Evolutionary conservation across 2,329 filamentous ascomycete species (phyloP).

Genomic region (Penicillium brasilianum): DNA sequence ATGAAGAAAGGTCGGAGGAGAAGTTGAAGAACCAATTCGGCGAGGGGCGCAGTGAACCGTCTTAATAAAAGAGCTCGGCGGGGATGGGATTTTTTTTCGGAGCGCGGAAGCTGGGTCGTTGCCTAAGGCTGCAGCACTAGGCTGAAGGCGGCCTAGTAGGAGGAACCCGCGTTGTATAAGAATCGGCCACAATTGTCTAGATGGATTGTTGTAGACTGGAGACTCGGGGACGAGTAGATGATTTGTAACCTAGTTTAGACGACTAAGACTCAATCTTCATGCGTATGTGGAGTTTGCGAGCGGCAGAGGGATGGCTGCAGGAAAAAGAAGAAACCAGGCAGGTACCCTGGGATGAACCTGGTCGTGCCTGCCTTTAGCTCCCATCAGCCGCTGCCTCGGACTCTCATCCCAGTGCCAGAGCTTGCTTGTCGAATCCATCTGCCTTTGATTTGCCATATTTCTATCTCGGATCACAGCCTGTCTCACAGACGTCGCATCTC

Average conservation of each 20-base stretch:
- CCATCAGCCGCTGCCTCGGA: neutral
- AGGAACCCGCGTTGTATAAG: neutral
- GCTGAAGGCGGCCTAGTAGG: slow-evolving; percentile 10
- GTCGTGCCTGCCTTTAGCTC: slow-evolving; percentile 1
- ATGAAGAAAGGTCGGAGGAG: neutral
- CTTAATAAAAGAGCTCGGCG: slow-evolving; percentile 24
- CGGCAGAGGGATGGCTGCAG: neutral
- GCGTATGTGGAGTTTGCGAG: neutral
- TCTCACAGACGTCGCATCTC: neutral
- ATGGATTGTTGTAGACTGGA: neutral
- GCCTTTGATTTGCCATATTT: neutral
- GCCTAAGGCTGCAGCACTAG: slow-evolving; percentile 26
- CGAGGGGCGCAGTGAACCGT: slow-evolving; percentile 8
- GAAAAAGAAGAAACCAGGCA: neutral
- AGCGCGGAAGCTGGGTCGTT: slow-evolving; percentile 23
- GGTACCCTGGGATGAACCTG: neutral
- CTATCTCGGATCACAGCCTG: neutral
- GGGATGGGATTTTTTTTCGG: slow-evolving; percentile 31
- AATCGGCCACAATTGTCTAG: neutral
- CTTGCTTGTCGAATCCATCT: too few relatives aligned
- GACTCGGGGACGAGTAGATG: neutral
- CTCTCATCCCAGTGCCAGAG: neutral
- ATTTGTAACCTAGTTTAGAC: neutral
- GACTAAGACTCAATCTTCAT: neutral
- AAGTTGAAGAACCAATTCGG: neutral